Evolutionary conservation across 78 protist species (phyloP).

Genomic region (Dictyostelium intermedium): DNA sequence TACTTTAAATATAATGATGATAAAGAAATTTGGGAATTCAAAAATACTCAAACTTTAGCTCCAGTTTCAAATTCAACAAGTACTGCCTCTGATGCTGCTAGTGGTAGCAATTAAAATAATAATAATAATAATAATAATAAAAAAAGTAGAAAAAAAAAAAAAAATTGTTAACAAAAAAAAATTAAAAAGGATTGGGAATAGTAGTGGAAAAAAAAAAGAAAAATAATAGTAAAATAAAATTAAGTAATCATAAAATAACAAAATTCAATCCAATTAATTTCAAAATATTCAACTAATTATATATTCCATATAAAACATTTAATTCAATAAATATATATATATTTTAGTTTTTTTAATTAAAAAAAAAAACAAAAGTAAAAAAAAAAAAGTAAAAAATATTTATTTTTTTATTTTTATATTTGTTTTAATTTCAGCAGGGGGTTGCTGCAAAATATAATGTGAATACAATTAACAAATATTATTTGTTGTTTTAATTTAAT

Average conservation of each 20-base stretch:
- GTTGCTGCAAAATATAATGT: neutral
- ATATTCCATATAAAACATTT: neutral
- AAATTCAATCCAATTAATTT: too few relatives aligned
- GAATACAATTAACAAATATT: too few relatives aligned
- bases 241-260: neutral
- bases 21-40: conserved; percentile 50
- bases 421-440: neutral
- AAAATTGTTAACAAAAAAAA: neutral
- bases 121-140: neutral
- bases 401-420: neutral
- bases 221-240: neutral
- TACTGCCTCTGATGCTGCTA: neutral
- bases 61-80: neutral
- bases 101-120: neutral
- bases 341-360: neutral
- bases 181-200: too few relatives aligned
- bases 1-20: conserved; percentile 63
- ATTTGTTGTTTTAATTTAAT: too few relatives aligned
- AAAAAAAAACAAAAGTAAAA: neutral
- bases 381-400: neutral
- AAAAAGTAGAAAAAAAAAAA: neutral
- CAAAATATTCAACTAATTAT: neutral
- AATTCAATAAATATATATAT: neutral
- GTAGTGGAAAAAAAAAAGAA: neutral
- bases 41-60: neutral